A percentile compares a stretch with the other conserved stretches of the same genome.
Conservation (phyloP, 2,329 filamentous ascomycete species). For the Fusarium luffae region DNA sequence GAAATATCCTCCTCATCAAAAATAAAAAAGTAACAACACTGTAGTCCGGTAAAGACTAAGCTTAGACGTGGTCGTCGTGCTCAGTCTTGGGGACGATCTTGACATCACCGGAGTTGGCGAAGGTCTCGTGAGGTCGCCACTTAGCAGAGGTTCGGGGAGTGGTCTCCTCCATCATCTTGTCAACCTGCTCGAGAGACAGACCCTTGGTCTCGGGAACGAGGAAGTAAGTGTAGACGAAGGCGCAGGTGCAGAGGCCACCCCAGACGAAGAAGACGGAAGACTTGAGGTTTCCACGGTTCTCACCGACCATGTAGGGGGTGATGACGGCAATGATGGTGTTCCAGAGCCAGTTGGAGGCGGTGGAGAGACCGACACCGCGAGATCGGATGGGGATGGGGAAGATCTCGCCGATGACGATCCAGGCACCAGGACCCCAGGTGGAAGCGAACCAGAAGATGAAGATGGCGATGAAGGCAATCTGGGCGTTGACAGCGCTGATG, state of each 20-base stretch:
- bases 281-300: constrained; percentile 56
- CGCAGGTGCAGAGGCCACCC: constrained; percentile 72
- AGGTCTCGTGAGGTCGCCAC: constrained; percentile 80
- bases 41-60: not conserved
- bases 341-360: constrained; percentile 73
- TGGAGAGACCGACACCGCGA: constrained; percentile 86
- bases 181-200: constrained; percentile 81
- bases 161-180: constrained; percentile 90
- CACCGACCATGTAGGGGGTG: constrained; percentile 73
- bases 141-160: constrained; percentile 79
- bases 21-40: not conserved
- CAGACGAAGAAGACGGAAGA: constrained; percentile 81
- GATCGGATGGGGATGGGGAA: constrained; percentile 91
- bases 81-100: constrained; percentile 45
- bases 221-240: constrained; percentile 76
- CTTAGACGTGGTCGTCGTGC: constrained; percentile 49
- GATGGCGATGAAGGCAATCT: constrained; percentile 90
- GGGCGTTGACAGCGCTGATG: constrained; percentile 62
- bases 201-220: constrained; percentile 80
- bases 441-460: constrained; percentile 94
- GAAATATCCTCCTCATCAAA: constrained; percentile 4
- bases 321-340: constrained; percentile 79
- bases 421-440: constrained; percentile 86
- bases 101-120: constrained; percentile 59
- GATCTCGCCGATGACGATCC: constrained; percentile 89